A percentile compares a stretch with the other conserved stretches of the same genome.
phyloP scores from a whole-genome alignment of 1,284 basidiomycete species.

The Apiotrichum akiyoshidainum region DNA sequence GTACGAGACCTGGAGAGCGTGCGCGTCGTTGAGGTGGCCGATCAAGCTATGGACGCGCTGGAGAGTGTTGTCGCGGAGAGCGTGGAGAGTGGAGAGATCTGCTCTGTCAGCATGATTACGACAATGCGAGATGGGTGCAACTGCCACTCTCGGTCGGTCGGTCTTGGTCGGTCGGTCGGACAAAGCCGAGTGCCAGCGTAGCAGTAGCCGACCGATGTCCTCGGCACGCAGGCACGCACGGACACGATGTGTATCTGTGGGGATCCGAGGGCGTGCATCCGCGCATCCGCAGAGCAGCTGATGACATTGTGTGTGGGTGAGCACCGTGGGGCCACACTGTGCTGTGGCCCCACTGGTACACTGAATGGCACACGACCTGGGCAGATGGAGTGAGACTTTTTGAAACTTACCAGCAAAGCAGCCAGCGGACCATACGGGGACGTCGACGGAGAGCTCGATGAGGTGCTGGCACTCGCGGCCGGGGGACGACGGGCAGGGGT shows the following conservation, averaged over 20 bases:
- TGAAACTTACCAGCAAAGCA: slow-evolving; percentile 46
- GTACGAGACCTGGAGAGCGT: slow-evolving; percentile 41
- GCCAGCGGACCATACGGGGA: slow-evolving; percentile 48
- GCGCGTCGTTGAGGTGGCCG: slow-evolving; percentile 35
- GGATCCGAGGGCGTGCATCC: neutral
- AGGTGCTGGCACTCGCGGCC: slow-evolving; percentile 27
- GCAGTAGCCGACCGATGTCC: neutral
- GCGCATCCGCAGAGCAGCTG: neutral
- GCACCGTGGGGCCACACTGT: no score
- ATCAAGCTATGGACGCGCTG: slow-evolving; percentile 45
- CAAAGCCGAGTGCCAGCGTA: neutral
- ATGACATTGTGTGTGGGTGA: neutral
- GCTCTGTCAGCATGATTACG: neutral
- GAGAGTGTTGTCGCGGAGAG: slow-evolving; percentile 48
- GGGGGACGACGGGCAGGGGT: slow-evolving; percentile 5
- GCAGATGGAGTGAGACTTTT: neutral
- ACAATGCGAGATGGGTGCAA: slow-evolving; percentile 6
- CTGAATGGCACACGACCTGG: neutral
- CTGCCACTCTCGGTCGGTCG: neutral
- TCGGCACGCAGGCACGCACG: slow-evolving; percentile 4
- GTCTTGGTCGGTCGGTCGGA: neutral
- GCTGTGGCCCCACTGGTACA: no score
- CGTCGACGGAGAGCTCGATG: slow-evolving; percentile 49
- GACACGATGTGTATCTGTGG: neutral
- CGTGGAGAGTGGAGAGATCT: slow-evolving; percentile 50